Base-by-base conservation (phyloP, 768 basidiomycete species). In the Leucosporidium creatinivorum region DNA sequence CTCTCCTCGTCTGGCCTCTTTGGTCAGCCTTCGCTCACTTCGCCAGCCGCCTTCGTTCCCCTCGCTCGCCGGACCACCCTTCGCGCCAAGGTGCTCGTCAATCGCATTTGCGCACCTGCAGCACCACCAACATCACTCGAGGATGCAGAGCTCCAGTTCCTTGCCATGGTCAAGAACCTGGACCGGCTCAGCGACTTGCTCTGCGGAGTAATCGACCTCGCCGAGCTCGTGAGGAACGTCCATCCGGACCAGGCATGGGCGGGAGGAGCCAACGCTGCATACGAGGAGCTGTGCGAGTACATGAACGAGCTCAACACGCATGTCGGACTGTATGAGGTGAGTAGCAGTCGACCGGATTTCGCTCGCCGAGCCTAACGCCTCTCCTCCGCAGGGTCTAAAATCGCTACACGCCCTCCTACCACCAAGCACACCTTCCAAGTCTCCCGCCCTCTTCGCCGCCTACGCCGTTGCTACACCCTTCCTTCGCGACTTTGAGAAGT, bases 271-370 rank as follows among this genome's bases (percentile, higher is more conserved):
- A 90, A 96, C 76, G 82, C 83, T 69, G 88, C 89, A 52, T 97
- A 98, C 78, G 93, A 92, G 78, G 85, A 84, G 69, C 81, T 98
- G 69, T 97, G 92, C 80, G 89, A 93, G 79, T 93, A 89, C 78
- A 98, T 99, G 93, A 97, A 97, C 78, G 86, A 90, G 56, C 81
- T 98, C 67, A 99, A 99, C 78, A 97, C 93, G 39, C 84, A 98
- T 80, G 86, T 88, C 44, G 91, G 88, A 49, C 81, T 99, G 56
- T 69, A 66, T 65, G 54, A 69, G 61, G 67, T 65, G 25, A 26
- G 57, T 62, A 49, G 39, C 8, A 44, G 39, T 6, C 39, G 39
- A 44, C 39, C 47, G 25, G 49, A 56, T 4, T 18, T n/a, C n/a
- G n/a, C 25, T 56, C 30, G 55, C 30, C 28, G 7, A 23, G 23